Evolutionary conservation across 2,329 filamentous ascomycete species (phyloP), one percentile per base, ranked within the genome.

Genomic region (Exophiala viscosa): DNA sequence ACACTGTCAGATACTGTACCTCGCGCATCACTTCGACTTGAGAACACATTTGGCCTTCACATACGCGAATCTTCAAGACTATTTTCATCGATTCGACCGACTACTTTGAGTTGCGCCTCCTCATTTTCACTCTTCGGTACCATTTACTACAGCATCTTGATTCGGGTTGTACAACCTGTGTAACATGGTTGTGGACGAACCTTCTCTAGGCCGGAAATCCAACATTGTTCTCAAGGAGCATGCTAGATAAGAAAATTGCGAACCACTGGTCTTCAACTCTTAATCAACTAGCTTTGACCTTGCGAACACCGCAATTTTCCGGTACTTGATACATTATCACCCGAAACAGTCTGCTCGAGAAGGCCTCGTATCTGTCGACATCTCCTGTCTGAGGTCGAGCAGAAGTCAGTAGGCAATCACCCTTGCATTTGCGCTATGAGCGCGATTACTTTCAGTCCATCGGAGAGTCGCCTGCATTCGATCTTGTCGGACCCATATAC

Each of bases 361-460:
- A 28, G 45, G 23, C 15, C 34, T 42, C 31, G 23, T 38, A 13
- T 17, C 17, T 36, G 18, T 13, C 17, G 8, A 15, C 39, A 39
- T 31, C 32, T 50, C 42, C 28, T 18, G 48, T 20, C 38, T 40
- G 31, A 33, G 23, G 17, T 41, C 38, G 48, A 49, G 52, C 28
- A 38, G 44, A 54, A 33, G 42, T 44, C 31, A 45, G 41, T 18
- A 35, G 45, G 10, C 15, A n/a, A 33, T 49, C 31, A 14, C 31
- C 41, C 11, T 49, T 32, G 43, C 42, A 10, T 6, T 45, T 9
- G 13, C 20, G 54, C 35, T 40, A 59, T 59, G 57, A 57, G 50
- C 51, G 49, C 52, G 17, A 42, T 55, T 39, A 51, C 57, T 31
- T 48, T 57, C 42, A 55, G 44, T 42, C 48, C 49, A 15, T 40